These are phyloP conservation scores for Angophora floribunda DNA, from an alignment of 345 rosid genomes.

Conservation along the genomic window DNA sequence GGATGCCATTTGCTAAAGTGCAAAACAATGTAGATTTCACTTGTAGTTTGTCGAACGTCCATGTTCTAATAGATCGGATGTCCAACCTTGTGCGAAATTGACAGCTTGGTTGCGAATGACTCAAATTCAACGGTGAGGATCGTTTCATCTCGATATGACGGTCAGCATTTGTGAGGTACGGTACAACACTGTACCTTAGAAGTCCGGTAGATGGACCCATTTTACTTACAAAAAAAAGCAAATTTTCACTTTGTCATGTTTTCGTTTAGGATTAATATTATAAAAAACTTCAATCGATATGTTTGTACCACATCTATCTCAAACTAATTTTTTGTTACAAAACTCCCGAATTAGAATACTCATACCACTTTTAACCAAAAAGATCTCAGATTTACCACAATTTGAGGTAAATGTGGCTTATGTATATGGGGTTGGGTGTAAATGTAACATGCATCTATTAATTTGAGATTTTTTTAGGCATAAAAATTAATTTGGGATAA, in stretches of 20 bases:
- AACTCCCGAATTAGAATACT: not conserved
- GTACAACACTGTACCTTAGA: not conserved
- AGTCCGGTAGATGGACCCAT: not conserved
- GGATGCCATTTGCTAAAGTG: not conserved
- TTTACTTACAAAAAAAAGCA: not conserved
- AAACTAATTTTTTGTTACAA: not conserved
- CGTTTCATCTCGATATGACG: not conserved
- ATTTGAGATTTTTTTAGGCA: not conserved
- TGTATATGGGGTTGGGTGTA: no score
- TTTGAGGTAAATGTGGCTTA: not conserved
- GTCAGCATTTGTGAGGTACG: not conserved
- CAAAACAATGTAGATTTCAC: not conserved
- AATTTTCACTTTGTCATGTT: not conserved
- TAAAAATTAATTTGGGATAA: no score
- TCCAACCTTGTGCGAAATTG: not conserved
- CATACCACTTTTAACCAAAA: accelerated
- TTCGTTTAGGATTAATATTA: not conserved
- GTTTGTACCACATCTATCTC: accelerated
- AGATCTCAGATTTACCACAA: not conserved
- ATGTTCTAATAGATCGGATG: not conserved
- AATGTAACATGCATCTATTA: no score
- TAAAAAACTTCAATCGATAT: not conserved
- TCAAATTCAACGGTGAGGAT: not conserved
- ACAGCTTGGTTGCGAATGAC: not conserved
- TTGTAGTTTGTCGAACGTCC: not conserved